Evolutionary conservation across 1,284 basidiomycete species (phyloP), one percentile per base, ranked within the genome.

Genomic region (Trichosporon coremiiforme): DNA sequence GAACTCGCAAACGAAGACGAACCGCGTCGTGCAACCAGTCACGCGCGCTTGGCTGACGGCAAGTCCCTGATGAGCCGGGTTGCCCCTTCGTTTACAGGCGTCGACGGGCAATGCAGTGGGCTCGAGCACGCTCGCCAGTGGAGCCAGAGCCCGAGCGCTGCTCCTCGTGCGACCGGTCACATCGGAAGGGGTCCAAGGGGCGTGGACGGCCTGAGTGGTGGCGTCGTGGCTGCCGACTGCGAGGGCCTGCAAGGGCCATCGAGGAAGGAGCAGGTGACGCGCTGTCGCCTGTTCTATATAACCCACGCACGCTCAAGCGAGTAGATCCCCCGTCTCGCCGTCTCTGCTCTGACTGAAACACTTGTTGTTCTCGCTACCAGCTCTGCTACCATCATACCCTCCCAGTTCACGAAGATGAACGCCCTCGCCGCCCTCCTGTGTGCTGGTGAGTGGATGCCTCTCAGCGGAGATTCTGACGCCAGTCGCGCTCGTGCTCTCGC

Each of bases 401-500:
- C 20, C 20, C n/a, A 53, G 50, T 53, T 53, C 22, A 53, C 22
- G 15, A 22, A 20, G 50, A 53, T 53, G 50, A 53, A 53, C 50
- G 50, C 50, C 50, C 50, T 53, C 50, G 50, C 50, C 12, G 22
- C 50, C 20, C 20, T 53, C 20, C 22, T 53, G 50, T 53, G 50
- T 53, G 50, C 50, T 53, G 50, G 50, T 53, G 22, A 20, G 50
- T 53, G 6, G 6, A 6, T 22, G 6, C 20, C 22, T 10, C 5
- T 12, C 2, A 22, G 50, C 6, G 7, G 3, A 6, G 9, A 7
- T 2, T 9, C 20, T 53, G 20, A 53, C 50, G 8, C 50, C 20
- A 53, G 50, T 25, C 50, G 50, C 50, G 50, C 22, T 53, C 22
- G 50, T 53, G 50, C 50, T 53, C 20, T 22, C 50, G 50, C 50